Conservation (phyloP, 768 basidiomycete species). For the Mrakia hoshinonis region DNA sequence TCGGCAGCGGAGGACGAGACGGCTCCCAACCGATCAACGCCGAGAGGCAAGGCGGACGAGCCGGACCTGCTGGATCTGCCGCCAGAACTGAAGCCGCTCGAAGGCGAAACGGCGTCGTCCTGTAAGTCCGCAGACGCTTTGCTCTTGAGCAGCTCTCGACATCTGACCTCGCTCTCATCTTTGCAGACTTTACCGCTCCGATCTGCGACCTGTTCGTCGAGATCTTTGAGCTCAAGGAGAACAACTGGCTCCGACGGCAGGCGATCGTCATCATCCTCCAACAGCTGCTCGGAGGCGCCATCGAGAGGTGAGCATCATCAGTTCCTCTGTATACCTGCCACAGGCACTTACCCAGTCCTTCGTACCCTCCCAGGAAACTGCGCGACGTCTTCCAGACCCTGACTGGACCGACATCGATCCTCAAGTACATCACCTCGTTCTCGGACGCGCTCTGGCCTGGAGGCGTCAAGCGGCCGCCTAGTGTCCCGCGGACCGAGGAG, state of each 20-base stretch:
- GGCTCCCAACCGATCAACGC: neutral
- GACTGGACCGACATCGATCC: conserved; percentile 44
- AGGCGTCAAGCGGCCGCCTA: conserved; percentile 59
- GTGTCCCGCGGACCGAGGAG: conserved; percentile 61
- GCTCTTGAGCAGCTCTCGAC: neutral
- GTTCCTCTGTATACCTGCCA: neutral
- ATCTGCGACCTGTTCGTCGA: conserved; percentile 90
- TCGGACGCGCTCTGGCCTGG: conserved; percentile 74
- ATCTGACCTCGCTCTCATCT: neutral
- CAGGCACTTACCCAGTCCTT: neutral
- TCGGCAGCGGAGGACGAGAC: conserved; percentile 43
- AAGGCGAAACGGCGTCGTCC: conserved; percentile 80
- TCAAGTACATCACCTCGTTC: conserved; percentile 58
- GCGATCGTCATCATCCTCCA: conserved; percentile 94
- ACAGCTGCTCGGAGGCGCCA: conserved; percentile 88
- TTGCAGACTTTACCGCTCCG: conserved; percentile 65
- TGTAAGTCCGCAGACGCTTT: conserved; percentile 32
- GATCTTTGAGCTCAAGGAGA: conserved; percentile 89
- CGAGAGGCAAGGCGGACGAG: neutral
- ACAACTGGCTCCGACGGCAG: conserved; percentile 91
- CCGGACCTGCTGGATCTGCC: conserved; percentile 17
- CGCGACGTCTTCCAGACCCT: conserved; percentile 63
- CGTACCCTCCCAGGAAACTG: conserved; percentile 56
- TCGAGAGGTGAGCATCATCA: conserved; percentile 65
- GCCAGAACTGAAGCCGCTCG: conserved; percentile 62